A percentile compares a stretch with the other conserved stretches of the same genome.
Evolutionary conservation across 2,329 filamentous ascomycete species (phyloP).

Genomic region (Colletotrichum echinochloae): DNA sequence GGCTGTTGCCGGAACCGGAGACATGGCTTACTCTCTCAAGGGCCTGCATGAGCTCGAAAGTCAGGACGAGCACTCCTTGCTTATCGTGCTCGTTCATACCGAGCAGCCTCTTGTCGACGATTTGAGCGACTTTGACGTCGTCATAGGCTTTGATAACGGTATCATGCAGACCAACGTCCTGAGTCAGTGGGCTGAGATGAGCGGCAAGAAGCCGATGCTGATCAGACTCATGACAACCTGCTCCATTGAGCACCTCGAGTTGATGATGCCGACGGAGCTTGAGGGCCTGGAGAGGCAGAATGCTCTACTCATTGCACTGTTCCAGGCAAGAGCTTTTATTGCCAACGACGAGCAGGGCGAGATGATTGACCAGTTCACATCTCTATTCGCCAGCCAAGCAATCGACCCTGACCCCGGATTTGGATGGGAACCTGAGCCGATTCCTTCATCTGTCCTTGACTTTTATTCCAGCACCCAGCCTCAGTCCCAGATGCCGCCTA

Average conservation of each 20-base stretch:
- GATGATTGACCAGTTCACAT: constrained; percentile 57
- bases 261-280: constrained; percentile 55
- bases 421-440: constrained; percentile 59
- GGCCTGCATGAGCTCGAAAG: constrained; percentile 50
- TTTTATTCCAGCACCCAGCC: constrained; percentile 56
- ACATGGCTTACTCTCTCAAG: constrained; percentile 51
- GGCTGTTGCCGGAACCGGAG: constrained; percentile 58
- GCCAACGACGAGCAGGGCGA: constrained; percentile 43
- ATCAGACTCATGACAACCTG: constrained; percentile 62
- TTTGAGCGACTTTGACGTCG: constrained; percentile 58
- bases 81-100: constrained; percentile 58
- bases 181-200: constrained; percentile 35
- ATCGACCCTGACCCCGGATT: constrained; percentile 54
- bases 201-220: constrained; percentile 55
- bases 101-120: constrained; percentile 52
- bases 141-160: constrained; percentile 66
- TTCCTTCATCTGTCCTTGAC: constrained; percentile 64
- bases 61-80: constrained; percentile 48
- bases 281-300: constrained; percentile 62
- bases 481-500: constrained; percentile 32
- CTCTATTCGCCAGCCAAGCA: constrained; percentile 60
- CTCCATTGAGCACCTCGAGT: constrained; percentile 68
- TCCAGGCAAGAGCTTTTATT: constrained; percentile 46
- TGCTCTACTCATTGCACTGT: constrained; percentile 52
- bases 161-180: constrained; percentile 54